Base-by-base conservation (phyloP, 306 rosid species). In the Comarum palustre region DNA sequence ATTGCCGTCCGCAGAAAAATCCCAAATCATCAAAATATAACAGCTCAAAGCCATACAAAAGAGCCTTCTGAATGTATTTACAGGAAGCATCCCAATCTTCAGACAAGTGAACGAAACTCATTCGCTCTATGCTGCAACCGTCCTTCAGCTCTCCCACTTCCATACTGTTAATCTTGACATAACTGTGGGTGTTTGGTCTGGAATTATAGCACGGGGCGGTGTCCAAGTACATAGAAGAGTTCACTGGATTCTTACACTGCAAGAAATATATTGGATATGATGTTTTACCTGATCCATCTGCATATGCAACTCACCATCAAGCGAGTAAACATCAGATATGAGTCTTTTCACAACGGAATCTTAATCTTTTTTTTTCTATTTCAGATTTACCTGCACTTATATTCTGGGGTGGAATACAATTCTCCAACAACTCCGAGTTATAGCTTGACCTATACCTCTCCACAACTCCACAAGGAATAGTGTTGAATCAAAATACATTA, bases 391-490 rank as follows among this genome's bases (percentile, higher is more conserved):
- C 50, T 45, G 50, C 50, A 45, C 50, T 45, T 45, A 2, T 45
- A 45, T 45, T 45, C 12, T 45, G 50, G 50, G 17, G 50, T 45
- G 50, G 76, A 59, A 24, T 58, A 24, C 73, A 48, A 51, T 41
- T 38, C 41, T 4, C 0, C 7, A 38, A 38, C 41, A 4, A 6
- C 41, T 38, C 41, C 41, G 41, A 3, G 41, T 5, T 36, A 36
- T 5, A 2, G 41, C 41, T 41, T 41, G 45, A 8, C 45, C 45
- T 8, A 12, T 41, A 3, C 1, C 45, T 12, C 45, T 41, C 13
- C 41, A n/a, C n/a, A n/a, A n/a, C n/a, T n/a, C n/a, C n/a, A n/a
- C n/a, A n/a, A n/a, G n/a, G n/a, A n/a, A n/a, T n/a, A n/a, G n/a
- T n/a, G n/a, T n/a, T n/a, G n/a, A n/a, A n/a, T n/a, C n/a, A n/a